phyloP scores from a whole-genome alignment of 2,329 filamentous ascomycete genomes.

The Rhexocercosporidium sp. region DNA sequence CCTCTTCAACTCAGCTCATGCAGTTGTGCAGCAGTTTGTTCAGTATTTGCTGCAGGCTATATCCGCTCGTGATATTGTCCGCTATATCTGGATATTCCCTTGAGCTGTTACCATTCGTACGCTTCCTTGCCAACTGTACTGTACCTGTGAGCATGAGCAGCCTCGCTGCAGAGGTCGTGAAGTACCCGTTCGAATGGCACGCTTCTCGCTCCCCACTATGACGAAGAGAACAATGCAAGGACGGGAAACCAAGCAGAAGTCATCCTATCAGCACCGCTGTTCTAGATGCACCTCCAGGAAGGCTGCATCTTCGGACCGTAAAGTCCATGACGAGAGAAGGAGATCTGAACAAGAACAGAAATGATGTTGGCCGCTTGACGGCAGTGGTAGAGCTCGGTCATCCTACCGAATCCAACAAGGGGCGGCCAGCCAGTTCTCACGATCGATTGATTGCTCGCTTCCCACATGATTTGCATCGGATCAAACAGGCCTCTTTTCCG shows the following conservation, averaged over 20 bases:
- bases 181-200: conserved; percentile 17
- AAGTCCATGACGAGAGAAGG: background rate
- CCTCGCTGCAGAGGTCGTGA: background rate
- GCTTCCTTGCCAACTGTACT: background rate
- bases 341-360: conserved; percentile 2
- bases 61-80: conserved; percentile 19
- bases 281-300: conserved; percentile 16
- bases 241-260: conserved; percentile 15
- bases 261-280: conserved; percentile 27
- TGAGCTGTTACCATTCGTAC: background rate
- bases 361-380: conserved; percentile 3
- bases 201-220: conserved; percentile 25
- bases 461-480: conserved; percentile 4
- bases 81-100: conserved; percentile 1
- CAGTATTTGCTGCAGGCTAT: conserved; percentile 11
- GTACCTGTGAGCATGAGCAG: background rate
- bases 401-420: conserved; percentile 1
- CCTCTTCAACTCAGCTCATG: background rate
- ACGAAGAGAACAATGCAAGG: conserved; percentile 26
- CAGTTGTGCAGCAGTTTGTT: too few species aligned
- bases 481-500: background rate
- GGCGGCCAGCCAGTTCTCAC: background rate
- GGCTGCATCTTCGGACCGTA: conserved; percentile 32
- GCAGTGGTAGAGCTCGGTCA: conserved; percentile 5
- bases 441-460: background rate